phyloP scores from a whole-genome alignment of 768 basidiomycete genomes.

The Lactarius akahatsu region DNA sequence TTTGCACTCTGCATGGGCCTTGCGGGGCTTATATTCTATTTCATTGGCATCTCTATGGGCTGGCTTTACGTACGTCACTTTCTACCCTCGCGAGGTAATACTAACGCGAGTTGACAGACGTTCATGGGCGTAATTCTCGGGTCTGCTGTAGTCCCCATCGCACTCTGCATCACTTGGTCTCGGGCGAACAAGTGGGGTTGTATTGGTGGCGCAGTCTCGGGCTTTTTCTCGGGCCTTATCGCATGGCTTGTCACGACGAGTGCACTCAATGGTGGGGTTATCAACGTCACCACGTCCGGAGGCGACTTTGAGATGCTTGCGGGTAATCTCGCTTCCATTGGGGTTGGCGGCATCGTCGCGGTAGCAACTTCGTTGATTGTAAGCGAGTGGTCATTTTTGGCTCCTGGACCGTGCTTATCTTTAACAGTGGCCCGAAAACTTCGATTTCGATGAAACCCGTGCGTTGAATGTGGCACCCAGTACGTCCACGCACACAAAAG shows the following conservation, averaged over 20 bases:
- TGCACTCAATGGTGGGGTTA: constrained; percentile 61
- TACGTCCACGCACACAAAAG: constrained; percentile 28
- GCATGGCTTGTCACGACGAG: constrained; percentile 87
- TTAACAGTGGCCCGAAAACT: constrained; percentile 72
- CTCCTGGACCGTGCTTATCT: not conserved
- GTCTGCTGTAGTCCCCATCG: constrained; percentile 84
- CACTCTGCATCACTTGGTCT: constrained; percentile 80
- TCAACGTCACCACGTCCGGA: constrained; percentile 57
- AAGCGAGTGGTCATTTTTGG: constrained; percentile 29
- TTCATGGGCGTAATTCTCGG: constrained; percentile 89
- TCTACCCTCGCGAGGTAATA: not conserved
- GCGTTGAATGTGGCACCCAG: constrained; percentile 58
- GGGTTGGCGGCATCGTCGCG: constrained; percentile 75
- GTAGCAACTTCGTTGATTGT: constrained; percentile 63
- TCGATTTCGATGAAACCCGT: constrained; percentile 77
- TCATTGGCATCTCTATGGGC: constrained; percentile 89
- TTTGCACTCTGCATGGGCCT: constrained; percentile 79
- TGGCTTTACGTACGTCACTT: constrained; percentile 80
- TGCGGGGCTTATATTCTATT: constrained; percentile 84
- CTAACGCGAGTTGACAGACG: constrained; percentile 45
- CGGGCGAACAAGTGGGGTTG: constrained; percentile 87
- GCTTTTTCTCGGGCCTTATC: constrained; percentile 66
- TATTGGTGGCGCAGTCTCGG: constrained; percentile 66
- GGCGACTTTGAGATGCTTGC: constrained; percentile 73
- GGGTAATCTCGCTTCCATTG: constrained; percentile 86